Percentiles rank a stretch among this genome's conserved stretches.
Conservation (phyloP, 2,329 filamentous ascomycete genomes). For the Penicillium sp. region DNA sequence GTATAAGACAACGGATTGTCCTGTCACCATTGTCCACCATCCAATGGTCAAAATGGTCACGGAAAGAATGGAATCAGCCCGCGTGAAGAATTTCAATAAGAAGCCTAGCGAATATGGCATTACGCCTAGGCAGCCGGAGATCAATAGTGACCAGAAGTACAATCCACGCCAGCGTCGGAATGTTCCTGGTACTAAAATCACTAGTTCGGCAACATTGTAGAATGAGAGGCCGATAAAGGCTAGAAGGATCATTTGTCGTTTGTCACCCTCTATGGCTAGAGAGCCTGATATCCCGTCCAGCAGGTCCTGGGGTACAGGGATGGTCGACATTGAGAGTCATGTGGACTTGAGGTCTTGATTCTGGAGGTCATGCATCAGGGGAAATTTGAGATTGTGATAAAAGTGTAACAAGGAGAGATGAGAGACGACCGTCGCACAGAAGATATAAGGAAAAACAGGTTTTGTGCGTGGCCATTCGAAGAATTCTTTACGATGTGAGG, state of each 20-base stretch:
- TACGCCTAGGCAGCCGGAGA: conserved; percentile 38
- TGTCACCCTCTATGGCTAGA: conserved; percentile 24
- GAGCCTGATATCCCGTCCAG: conserved; percentile 34
- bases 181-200: conserved; percentile 41
- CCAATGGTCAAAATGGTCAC: conserved; percentile 53
- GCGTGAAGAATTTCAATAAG: conserved; percentile 43
- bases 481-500: background rate
- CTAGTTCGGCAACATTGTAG: conserved; percentile 51
- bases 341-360: background rate
- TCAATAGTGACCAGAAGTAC: conserved; percentile 47
- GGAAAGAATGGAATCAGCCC: conserved; percentile 31
- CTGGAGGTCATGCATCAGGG: background rate
- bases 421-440: background rate
- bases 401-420: background rate
- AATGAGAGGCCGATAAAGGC: conserved; percentile 43
- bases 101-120: conserved; percentile 45
- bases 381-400: background rate
- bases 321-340: background rate
- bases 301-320: conserved; percentile 19
- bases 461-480: background rate
- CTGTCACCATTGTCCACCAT: conserved; percentile 63
- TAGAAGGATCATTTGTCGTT: conserved; percentile 27
- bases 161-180: conserved; percentile 43
- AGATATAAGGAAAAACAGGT: background rate
- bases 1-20: conserved; percentile 63